phyloP scores from a whole-genome alignment of 2,329 filamentous ascomycete genomes.

The Elsinoe perseae region DNA sequence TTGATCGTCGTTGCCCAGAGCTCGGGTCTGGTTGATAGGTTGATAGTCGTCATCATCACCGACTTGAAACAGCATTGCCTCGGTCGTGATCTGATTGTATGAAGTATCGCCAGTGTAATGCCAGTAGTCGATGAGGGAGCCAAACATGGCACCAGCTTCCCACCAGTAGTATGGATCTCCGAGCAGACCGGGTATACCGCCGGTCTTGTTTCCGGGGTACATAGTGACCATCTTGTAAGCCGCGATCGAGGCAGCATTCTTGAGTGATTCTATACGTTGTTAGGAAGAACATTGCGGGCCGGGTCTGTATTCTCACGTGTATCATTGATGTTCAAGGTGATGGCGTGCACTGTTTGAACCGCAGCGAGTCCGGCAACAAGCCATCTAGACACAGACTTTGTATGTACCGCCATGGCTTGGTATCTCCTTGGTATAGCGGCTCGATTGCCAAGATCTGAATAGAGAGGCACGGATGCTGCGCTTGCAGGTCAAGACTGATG shows the following conservation, averaged over 20 bases:
- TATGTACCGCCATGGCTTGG: not conserved
- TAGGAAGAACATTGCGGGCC: not conserved
- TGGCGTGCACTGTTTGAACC: not conserved
- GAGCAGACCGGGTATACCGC: conserved; percentile 6
- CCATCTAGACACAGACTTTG: not conserved
- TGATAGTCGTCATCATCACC: conserved; percentile 52
- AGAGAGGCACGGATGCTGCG: not conserved
- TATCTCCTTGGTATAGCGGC: not conserved
- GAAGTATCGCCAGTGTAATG: conserved; percentile 56
- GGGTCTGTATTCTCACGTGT: not conserved
- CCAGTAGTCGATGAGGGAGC: conserved; percentile 63
- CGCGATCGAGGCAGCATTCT: conserved; percentile 26
- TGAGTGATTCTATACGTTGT: conserved; percentile 26
- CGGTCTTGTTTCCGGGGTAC: conserved; percentile 30
- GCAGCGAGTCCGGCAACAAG: not conserved
- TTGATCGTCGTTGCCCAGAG: conserved; percentile 49
- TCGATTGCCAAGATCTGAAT: not conserved
- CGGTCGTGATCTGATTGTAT: conserved; percentile 53
- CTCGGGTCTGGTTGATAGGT: conserved; percentile 38
- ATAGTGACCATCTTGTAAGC: conserved; percentile 30
- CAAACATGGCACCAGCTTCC: conserved; percentile 57
- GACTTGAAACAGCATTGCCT: conserved; percentile 53
- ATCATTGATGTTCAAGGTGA: not conserved
- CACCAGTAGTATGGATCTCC: conserved; percentile 62
- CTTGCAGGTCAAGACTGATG: not conserved